phyloP scores from a whole-genome alignment of 75 land plant genomes.

The Pinus taeda region DNA sequence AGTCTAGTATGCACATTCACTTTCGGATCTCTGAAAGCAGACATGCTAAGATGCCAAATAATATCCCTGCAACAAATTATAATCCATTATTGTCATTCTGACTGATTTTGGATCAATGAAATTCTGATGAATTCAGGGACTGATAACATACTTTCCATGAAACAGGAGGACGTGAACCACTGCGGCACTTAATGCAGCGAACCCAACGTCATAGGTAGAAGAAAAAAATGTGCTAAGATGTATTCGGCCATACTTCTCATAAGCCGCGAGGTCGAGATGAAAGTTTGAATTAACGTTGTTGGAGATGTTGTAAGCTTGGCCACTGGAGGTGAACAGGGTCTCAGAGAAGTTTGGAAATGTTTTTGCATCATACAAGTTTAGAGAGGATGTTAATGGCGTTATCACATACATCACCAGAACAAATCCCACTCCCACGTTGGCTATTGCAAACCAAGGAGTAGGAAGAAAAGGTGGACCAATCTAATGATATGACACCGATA shows the following conservation, averaged over 20 bases:
- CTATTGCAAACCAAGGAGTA: conserved; percentile 37
- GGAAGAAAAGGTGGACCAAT: conserved; percentile 28
- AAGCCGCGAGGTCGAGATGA: conserved; percentile 14
- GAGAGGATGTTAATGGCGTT: conserved; percentile 17
- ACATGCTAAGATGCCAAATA: conserved; percentile 19
- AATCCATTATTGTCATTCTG: no score
- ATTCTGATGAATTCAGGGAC: no score
- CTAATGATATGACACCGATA: conserved; percentile 24
- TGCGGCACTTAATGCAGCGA: conserved; percentile 26
- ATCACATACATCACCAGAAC: conserved; percentile 19
- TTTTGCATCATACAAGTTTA: conserved; percentile 27
- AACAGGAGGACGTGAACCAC: conserved; percentile 27
- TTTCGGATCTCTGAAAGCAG: conserved; percentile 12
- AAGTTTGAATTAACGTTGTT: conserved; percentile 12
- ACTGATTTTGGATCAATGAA: neutral
- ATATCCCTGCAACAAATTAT: conserved; percentile 16
- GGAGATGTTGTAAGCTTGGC: conserved; percentile 17
- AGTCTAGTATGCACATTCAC: conserved; percentile 24
- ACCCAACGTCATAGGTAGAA: conserved; percentile 26
- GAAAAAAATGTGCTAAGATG: conserved; percentile 30
- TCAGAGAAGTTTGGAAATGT: conserved; percentile 31
- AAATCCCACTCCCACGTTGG: conserved; percentile 24
- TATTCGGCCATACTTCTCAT: conserved; percentile 9
- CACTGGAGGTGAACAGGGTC: conserved; percentile 17
- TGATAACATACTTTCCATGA: conserved; percentile 22